Conservation (phyloP, 2,329 filamentous ascomycete species). For the Penicillium sp. region DNA sequence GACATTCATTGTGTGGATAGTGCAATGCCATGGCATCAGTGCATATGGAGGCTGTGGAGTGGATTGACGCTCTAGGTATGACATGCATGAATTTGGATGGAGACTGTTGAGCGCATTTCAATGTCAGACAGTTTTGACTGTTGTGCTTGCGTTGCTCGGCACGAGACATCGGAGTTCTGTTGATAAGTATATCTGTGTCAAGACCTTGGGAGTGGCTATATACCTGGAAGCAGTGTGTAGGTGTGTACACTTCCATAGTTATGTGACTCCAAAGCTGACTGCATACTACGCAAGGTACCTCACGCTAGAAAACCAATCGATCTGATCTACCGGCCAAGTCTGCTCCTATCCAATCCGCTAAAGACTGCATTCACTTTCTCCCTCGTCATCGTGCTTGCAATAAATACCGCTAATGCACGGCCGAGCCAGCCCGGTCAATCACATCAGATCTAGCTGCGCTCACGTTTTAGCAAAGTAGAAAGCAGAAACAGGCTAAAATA, state of each 20-base stretch:
- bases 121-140: slow-evolving; percentile 1
- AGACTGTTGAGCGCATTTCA: slow-evolving; percentile 8
- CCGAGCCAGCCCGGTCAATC: slow-evolving; percentile 18
- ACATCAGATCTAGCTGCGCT: slow-evolving; percentile 22
- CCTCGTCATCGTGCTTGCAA: slow-evolving; percentile 2
- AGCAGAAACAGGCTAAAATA: slow-evolving; percentile 12
- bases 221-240: not conserved
- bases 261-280: not conserved
- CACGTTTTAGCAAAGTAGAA: slow-evolving; percentile 14
- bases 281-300: slow-evolving; percentile 7
- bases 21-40: not conserved
- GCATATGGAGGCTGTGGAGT: slow-evolving; percentile 3
- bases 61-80: slow-evolving; percentile 15
- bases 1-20: not conserved
- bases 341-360: slow-evolving; percentile 9
- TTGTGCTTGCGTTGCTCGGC: slow-evolving; percentile 11
- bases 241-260: not conserved
- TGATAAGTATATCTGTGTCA: not conserved
- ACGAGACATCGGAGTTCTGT: not conserved
- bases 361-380: not conserved
- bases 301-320: slow-evolving; percentile 3
- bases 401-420: slow-evolving; percentile 24
- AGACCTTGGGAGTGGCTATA: not conserved
- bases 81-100: slow-evolving; percentile 21
- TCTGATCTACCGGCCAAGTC: slow-evolving; percentile 9